Conservation (phyloP, 2,329 filamentous ascomycete species). For the Trichophyton benhamiae region DNA sequence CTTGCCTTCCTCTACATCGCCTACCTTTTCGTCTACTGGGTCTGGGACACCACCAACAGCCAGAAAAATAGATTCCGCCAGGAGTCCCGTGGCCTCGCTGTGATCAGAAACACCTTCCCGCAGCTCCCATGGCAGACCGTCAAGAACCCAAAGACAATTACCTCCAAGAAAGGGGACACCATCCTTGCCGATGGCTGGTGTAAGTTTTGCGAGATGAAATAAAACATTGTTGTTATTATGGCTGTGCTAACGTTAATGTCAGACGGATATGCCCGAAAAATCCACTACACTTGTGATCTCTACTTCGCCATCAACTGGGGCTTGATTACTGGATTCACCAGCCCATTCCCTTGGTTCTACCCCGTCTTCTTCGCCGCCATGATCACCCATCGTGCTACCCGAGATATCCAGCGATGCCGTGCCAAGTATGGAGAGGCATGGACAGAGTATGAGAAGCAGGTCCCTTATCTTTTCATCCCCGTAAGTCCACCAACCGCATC, state of each 20-base stretch:
- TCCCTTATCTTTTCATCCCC: constrained; percentile 78
- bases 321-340: constrained; percentile 66
- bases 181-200: constrained; percentile 80
- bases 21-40: constrained; percentile 79
- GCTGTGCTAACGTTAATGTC: background rate
- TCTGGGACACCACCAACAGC: constrained; percentile 85
- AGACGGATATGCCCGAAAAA: constrained; percentile 62
- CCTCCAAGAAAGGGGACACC: constrained; percentile 58
- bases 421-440: constrained; percentile 72
- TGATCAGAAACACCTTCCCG: constrained; percentile 69
- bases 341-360: constrained; percentile 84
- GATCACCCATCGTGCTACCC: constrained; percentile 64
- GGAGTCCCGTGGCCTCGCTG: constrained; percentile 50
- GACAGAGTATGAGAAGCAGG: constrained; percentile 65
- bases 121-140: constrained; percentile 81
- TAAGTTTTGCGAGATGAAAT: constrained; percentile 28
- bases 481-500: constrained; percentile 28
- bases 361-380: constrained; percentile 66
- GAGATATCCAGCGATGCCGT: constrained; percentile 64
- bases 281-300: constrained; percentile 69
- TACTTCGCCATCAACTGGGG: constrained; percentile 70
- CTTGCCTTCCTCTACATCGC: constrained; percentile 52
- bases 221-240: background rate
- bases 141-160: constrained; percentile 67
- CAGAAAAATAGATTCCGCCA: constrained; percentile 90